Evolutionary conservation across 176 grass and related monocot genomes (phyloP), one percentile per base, ranked within the genome.

Genomic region (Triticum turgidum): DNA sequence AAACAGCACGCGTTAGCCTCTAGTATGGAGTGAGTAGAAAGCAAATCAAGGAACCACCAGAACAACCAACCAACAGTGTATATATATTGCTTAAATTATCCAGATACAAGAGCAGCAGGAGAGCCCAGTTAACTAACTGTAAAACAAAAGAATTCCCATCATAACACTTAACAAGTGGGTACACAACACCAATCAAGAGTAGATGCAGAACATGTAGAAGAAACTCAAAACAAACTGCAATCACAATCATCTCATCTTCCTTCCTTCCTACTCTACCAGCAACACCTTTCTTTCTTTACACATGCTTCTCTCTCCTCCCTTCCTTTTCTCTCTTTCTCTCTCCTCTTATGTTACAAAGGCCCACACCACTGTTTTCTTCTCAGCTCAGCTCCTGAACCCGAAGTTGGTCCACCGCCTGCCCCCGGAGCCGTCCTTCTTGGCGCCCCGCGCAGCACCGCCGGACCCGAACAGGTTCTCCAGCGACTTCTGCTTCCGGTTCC

Each of bases 401-500:
- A 99, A 94, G 88, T 90, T 93, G 42, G 97, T 91, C 97, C 97
- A 99, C 80, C 90, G 94, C 87, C 90, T 90, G 6, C 73, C 73
- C 62, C 89, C 89, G 2, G 77, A 68, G 5, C 90, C 87, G 5
- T 98, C 95, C 70, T 99, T 99, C 92, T 96, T 99, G 2, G 20
- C 84, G 7, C 73, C 0, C 34, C 7, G 4, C 90, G 82, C 85
- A 80, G 89, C 0, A 77, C 49, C 64, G 75, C 90, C 93, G 25
- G 80, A 73, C 22, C 61, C 92, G 1, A 97, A 90, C 7, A 99
- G 94, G 73, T 91, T 96, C 51, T 97, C 90, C 3, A 99, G 89
- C 0, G 97, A 97, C 56, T 92, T 93, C 38, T 91, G 94, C 84
- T 99, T 99, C 90, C 92, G 89, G 89, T 92, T 99, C 24, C 90